Conservation (phyloP, 345 rosid species). For the Syzygium oleosum region DNA sequence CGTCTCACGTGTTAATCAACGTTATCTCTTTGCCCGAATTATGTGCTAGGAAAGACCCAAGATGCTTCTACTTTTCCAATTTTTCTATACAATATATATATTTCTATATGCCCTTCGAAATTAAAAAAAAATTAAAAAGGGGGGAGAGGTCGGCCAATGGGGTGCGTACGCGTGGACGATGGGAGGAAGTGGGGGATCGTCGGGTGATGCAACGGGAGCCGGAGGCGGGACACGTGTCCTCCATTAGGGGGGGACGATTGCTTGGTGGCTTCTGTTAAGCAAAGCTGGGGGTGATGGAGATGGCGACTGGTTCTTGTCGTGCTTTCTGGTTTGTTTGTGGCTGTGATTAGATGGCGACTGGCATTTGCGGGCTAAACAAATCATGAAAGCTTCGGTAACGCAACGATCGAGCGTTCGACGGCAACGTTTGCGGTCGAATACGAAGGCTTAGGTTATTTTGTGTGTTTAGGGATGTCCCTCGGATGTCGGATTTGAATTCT, state of each 20-base stretch:
- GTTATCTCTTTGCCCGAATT: neutral
- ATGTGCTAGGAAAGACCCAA: too few species aligned
- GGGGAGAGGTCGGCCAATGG: neutral
- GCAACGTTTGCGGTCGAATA: neutral
- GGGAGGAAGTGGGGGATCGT: neutral
- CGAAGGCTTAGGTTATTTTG: neutral
- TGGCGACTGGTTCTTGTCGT: neutral
- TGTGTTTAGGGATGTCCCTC: neutral
- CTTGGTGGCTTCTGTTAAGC: neutral
- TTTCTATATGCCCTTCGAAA: neutral
- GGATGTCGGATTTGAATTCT: neutral
- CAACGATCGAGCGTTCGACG: neutral
- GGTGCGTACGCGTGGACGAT: neutral
- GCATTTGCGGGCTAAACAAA: neutral
- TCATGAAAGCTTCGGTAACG: neutral
- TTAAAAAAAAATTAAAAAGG: neutral
- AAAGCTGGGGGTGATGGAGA: neutral
- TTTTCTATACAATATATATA: neutral
- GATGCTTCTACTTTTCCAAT: neutral
- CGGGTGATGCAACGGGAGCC: neutral
- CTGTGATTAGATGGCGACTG: neutral
- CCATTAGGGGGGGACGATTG: neutral
- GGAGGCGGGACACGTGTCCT: neutral
- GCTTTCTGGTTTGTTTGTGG: neutral
- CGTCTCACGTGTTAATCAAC: conserved; percentile 31